Base-by-base conservation (phyloP, 2,329 filamentous ascomycete species). In the Fusarium denticulatum region DNA sequence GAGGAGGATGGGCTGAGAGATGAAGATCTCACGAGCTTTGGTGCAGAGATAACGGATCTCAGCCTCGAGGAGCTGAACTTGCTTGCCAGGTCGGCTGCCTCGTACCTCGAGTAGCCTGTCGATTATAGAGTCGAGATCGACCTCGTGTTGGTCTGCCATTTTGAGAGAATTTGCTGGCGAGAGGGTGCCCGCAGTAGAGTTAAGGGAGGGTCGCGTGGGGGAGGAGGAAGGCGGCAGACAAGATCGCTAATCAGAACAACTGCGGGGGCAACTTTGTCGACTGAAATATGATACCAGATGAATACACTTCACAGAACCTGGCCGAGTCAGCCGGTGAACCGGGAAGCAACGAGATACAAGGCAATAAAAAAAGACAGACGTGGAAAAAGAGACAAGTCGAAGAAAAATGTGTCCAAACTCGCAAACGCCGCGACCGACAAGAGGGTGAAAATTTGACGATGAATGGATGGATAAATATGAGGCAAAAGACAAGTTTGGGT, bases 91-190 rank as follows among this genome's bases (percentile, higher is more conserved):
- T 82, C 96, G 92, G 89, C 95, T 98, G 83, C 96, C 96, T 86
- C 96, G 93, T 82, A 98, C 96, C 87, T 99, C 96, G 82, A 98
- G 89, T 81, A 99, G 91, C 85, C 96, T 92, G 86, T 98, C 96
- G 88, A 99, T 98, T 91, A 98, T 97, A 81, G 95, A 98, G 86
- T 99, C 96, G 87, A 99, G 90, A 87, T 98, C 96, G 86, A 98
- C 94, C 86, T 98, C 96, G 86, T 94, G 87, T 83, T 90, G 88
- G 83, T 90, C 88, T 82, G 88, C 88, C 91, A 87, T 92, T 81
- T 80, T 86, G 73, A 71, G 79, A 71, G 76, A 69, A 72, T 81
- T 79, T 82, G 80, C 78, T 77, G 71, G 75, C 74, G 76, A 79
- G 77, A 75, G 75, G 82, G 82, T 83, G 84, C 83, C 83, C 82